phyloP scores from a whole-genome alignment of 139 green algal species.

The Micractinium sp. region DNA sequence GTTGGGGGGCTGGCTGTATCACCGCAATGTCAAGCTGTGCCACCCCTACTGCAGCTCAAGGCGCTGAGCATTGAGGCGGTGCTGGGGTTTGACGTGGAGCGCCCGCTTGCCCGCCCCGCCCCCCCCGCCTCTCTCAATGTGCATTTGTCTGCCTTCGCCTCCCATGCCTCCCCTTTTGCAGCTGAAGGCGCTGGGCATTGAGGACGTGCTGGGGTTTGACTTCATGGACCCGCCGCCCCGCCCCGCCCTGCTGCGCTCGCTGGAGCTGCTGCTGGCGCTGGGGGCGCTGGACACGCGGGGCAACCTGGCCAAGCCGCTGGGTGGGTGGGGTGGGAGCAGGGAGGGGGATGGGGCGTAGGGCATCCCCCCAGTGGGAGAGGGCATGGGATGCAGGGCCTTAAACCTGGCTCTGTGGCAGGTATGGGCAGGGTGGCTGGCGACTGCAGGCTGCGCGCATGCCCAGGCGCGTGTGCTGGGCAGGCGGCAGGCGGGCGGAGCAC shows the following conservation, averaged over 20 bases:
- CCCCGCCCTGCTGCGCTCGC: slow-evolving; percentile 81
- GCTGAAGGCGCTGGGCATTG: slow-evolving; percentile 88
- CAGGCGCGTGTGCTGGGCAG: neutral
- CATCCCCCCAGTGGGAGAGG: too few relatives aligned
- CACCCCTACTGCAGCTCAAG: too few relatives aligned
- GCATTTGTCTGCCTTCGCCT: too few relatives aligned
- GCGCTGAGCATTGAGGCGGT: slow-evolving; percentile 62
- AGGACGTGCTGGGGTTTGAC: slow-evolving; percentile 92
- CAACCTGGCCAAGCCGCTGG: slow-evolving; percentile 60
- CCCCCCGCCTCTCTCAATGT: too few relatives aligned
- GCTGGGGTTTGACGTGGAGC: slow-evolving; percentile 90
- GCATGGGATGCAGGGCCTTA: too few relatives aligned
- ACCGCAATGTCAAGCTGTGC: too few relatives aligned
- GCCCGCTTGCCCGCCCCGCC: slow-evolving; percentile 84
- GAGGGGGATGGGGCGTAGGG: too few relatives aligned
- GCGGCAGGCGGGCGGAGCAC: too few relatives aligned
- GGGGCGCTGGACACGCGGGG: slow-evolving; percentile 76
- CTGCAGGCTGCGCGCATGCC: neutral
- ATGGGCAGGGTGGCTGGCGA: neutral
- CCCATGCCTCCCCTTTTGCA: slow-evolving; percentile 54
- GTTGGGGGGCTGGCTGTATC: too few relatives aligned
- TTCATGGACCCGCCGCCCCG: slow-evolving; percentile 91
- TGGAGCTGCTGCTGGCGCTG: slow-evolving; percentile 82
- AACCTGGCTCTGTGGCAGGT: neutral
- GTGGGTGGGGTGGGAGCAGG: neutral